These are phyloP conservation scores for Tuber magnatum DNA, from an alignment of 495 filamentous ascomycete genomes.

Conservation along the genomic window DNA sequence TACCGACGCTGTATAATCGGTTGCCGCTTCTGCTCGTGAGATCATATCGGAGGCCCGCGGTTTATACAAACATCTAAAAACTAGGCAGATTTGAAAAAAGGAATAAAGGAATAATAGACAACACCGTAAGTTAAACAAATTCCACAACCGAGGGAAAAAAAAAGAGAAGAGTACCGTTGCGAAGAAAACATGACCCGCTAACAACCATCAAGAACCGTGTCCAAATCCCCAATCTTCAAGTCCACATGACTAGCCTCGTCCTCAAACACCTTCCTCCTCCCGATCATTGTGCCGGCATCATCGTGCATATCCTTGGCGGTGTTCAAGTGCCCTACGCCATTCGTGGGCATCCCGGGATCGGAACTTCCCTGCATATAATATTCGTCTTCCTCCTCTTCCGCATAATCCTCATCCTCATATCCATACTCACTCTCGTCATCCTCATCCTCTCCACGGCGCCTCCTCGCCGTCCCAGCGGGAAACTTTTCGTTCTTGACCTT, in stretches of 20 bases:
- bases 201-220: neutral
- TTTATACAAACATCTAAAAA: neutral
- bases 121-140: neutral
- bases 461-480: neutral
- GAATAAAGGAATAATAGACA: neutral
- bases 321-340: neutral
- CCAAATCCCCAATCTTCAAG: neutral
- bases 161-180: neutral
- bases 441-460: neutral
- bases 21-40: neutral
- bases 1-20: neutral
- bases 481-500: conserved; percentile 21
- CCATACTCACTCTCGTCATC: conserved; percentile 17
- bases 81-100: neutral
- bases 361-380: neutral
- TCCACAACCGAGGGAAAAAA: neutral
- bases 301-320: neutral
- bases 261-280: conserved; percentile 4
- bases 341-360: neutral
- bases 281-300: neutral
- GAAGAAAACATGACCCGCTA: neutral
- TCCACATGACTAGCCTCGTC: neutral
- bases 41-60: neutral
- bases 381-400: neutral
- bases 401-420: conserved; percentile 22